Percentiles rank a stretch among this genome's conserved stretches.
Evolutionary conservation across 306 rosid genomes (phyloP).

Genomic region (Hippophae gyantsensis): DNA sequence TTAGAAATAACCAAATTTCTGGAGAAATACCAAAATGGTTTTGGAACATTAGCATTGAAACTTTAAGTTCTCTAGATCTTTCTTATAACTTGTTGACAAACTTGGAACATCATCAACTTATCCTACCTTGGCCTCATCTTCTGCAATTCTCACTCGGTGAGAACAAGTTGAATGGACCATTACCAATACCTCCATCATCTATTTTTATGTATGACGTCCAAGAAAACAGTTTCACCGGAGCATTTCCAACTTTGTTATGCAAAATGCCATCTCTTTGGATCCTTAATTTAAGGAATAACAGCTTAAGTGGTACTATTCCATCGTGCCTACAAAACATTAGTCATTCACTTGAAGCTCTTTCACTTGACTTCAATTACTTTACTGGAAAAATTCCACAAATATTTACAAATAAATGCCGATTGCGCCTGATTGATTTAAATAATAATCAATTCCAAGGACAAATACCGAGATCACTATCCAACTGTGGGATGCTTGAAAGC

Average conservation of each 20-base stretch:
- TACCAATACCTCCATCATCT: constrained; percentile 10
- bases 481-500: no score
- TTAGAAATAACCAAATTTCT: background rate
- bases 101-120: background rate
- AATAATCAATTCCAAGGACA: no score
- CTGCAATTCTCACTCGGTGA: background rate
- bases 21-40: constrained; percentile 8
- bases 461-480: no score
- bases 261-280: background rate
- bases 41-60: background rate
- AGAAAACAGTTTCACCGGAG: background rate
- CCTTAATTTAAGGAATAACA: no score
- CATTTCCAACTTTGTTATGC: constrained; percentile 7
- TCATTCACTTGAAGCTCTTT: no score
- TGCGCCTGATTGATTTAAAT: no score
- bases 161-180: constrained; percentile 15
- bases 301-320: no score
- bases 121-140: background rate
- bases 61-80: background rate
- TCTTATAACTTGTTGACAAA: background rate
- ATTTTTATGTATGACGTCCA: background rate
- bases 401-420: no score
- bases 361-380: no score
- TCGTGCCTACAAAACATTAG: no score
- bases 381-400: no score